phyloP scores from a whole-genome alignment of 768 basidiomycete genomes.

The Pleurotus sapidus region DNA sequence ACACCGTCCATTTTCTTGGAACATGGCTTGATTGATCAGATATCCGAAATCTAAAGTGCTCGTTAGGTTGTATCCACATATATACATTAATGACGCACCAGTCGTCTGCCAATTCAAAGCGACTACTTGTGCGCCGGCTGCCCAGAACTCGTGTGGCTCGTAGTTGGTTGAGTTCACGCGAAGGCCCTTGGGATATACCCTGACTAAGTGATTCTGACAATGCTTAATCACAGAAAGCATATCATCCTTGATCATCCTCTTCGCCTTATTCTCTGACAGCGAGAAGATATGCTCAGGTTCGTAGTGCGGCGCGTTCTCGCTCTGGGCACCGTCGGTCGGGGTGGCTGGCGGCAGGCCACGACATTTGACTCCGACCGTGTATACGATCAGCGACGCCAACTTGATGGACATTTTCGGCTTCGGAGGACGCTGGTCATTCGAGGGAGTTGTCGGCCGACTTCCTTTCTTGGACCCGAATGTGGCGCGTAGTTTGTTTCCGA shows the following conservation, averaged over 20 bases:
- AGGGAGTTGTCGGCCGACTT: background rate
- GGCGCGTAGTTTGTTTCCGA: constrained; percentile 10
- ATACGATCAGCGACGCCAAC: constrained; percentile 77
- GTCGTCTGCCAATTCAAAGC: constrained; percentile 98
- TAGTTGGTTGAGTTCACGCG: constrained; percentile 85
- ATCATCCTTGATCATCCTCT: constrained; percentile 64
- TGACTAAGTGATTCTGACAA: constrained; percentile 74
- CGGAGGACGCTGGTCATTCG: background rate
- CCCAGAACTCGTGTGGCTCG: constrained; percentile 88
- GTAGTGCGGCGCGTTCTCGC: constrained; percentile 79
- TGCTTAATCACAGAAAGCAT: constrained; percentile 82
- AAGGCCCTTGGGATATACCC: constrained; percentile 84
- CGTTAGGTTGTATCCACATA: background rate
- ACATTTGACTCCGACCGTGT: constrained; percentile 95
- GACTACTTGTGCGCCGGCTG: constrained; percentile 82
- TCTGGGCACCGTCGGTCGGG: background rate
- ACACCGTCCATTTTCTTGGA: constrained; percentile 81
- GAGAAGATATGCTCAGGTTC: constrained; percentile 90
- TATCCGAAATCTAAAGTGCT: constrained; percentile 70
- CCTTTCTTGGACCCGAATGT: constrained; percentile 9
- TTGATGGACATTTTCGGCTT: constrained; percentile 68
- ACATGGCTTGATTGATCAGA: constrained; percentile 95
- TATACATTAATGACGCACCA: constrained; percentile 46
- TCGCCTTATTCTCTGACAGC: constrained; percentile 80
- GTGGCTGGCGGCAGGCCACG: constrained; percentile 53